Percentiles rank a stretch among this genome's conserved stretches.
phyloP scores from a whole-genome alignment of 129 eudicot species.

The Gnaphalium uliginosum region DNA sequence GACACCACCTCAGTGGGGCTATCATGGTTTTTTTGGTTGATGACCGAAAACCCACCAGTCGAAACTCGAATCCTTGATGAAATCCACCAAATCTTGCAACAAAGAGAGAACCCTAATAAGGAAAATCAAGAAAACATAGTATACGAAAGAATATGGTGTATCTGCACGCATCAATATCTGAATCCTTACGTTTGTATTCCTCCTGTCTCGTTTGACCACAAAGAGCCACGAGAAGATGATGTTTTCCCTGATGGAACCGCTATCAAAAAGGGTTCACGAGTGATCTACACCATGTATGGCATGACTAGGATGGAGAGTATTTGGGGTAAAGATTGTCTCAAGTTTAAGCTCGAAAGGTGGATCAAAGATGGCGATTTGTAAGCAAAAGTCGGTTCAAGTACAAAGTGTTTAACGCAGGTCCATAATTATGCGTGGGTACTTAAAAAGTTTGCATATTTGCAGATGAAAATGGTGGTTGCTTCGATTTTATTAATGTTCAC shows the following conservation, averaged over 20 bases:
- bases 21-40: slow-evolving; percentile 67
- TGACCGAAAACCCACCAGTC: slow-evolving; percentile 38
- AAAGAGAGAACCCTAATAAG: slow-evolving; percentile 17
- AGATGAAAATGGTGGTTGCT: slow-evolving; percentile 76
- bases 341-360: slow-evolving; percentile 74
- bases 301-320: slow-evolving; percentile 53
- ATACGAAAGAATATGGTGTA: slow-evolving; percentile 56
- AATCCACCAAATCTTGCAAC: slow-evolving; percentile 29
- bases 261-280: slow-evolving; percentile 37
- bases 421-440: slow-evolving; percentile 62
- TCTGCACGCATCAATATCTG: slow-evolving; percentile 60
- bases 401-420: slow-evolving; percentile 62
- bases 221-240: slow-evolving; percentile 56
- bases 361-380: slow-evolving; percentile 52
- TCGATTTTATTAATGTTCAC: slow-evolving; percentile 37
- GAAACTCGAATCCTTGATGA: slow-evolving; percentile 49
- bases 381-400: slow-evolving; percentile 54
- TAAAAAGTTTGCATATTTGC: slow-evolving; percentile 65
- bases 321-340: slow-evolving; percentile 56
- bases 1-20: slow-evolving; percentile 71
- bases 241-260: slow-evolving; percentile 50
- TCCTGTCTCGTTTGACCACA: slow-evolving; percentile 61
- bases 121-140: slow-evolving; percentile 17
- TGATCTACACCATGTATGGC: slow-evolving; percentile 40
- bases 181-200: slow-evolving; percentile 60